Evolutionary conservation across 208 protist genomes (phyloP).

Genomic region (Leishmania guyanensis): DNA sequence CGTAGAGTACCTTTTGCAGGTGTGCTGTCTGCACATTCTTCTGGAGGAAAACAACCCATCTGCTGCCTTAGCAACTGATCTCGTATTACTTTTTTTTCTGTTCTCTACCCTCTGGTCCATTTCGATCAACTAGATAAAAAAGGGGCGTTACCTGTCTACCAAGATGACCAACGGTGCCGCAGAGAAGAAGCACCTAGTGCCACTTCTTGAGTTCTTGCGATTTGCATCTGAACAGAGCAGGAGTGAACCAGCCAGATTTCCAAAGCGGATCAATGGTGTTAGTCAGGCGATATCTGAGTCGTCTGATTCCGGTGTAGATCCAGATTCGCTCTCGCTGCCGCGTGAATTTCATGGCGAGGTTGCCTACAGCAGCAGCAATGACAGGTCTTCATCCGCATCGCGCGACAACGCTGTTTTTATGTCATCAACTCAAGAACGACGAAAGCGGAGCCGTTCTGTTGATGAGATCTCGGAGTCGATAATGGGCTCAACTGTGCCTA

Average conservation of each 20-base stretch:
- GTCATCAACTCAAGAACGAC: background rate
- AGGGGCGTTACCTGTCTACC: background rate
- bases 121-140: background rate
- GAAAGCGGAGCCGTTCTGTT: slow-evolving; percentile 24
- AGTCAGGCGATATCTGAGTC: background rate
- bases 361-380: slow-evolving; percentile 1
- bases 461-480: background rate
- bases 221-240: slow-evolving; percentile 21
- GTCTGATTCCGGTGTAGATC: background rate
- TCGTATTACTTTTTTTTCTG: background rate
- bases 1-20: background rate
- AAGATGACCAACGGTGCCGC: background rate
- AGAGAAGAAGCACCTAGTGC: slow-evolving; percentile 37
- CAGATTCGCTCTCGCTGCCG: background rate
- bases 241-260: slow-evolving; percentile 12
- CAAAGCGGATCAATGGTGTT: slow-evolving; percentile 27
- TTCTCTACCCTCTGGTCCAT: background rate
- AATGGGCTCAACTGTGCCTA: background rate
- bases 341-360: background rate
- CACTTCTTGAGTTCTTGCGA: slow-evolving; percentile 53
- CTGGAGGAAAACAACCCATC: background rate
- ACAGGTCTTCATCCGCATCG: background rate
- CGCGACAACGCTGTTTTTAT: background rate
- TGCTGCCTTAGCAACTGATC: background rate
- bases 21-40: background rate